These are phyloP conservation scores for Aaosphaeria arxii DNA, from an alignment of 2,329 filamentous ascomycete genomes.

Conservation along the genomic window DNA sequence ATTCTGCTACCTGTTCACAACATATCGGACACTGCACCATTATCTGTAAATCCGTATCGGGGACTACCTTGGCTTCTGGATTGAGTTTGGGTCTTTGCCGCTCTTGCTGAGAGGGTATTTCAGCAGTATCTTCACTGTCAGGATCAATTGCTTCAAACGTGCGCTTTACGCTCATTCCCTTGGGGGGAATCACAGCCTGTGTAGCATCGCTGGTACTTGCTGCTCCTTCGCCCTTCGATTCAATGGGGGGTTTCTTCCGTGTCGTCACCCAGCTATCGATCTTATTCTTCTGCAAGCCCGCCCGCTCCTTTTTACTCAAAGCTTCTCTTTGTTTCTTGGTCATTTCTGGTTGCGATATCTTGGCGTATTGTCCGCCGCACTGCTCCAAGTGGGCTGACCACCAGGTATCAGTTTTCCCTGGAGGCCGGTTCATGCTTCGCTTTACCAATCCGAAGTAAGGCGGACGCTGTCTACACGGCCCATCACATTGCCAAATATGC, in stretches of 20 bases:
- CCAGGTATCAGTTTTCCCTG: constrained; percentile 42
- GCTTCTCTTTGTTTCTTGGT: constrained; percentile 41
- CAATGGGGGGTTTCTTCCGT: constrained; percentile 3
- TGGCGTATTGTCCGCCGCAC: constrained; percentile 42
- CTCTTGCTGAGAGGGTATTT: too few species aligned
- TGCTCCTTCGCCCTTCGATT: constrained; percentile 5
- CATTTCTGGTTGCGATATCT: constrained; percentile 41
- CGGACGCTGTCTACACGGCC: constrained; percentile 35
- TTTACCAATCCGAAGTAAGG: constrained; percentile 46
- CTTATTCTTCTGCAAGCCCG: constrained; percentile 45
- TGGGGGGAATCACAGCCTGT: too few species aligned
- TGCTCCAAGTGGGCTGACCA: constrained; percentile 39
- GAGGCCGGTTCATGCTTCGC: constrained; percentile 45
- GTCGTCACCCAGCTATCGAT: constrained; percentile 39
- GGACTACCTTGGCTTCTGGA: background rate
- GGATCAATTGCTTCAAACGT: constrained; percentile 6
- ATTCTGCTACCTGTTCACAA: constrained; percentile 20
- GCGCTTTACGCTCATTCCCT: constrained; percentile 3
- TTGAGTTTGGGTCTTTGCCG: too few species aligned
- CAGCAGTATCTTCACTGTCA: constrained; percentile 1
- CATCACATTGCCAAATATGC: constrained; percentile 45
- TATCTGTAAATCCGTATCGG: constrained; percentile 1
- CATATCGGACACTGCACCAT: constrained; percentile 40
- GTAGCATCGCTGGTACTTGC: too few species aligned
- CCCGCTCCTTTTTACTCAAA: constrained; percentile 39